Percentiles rank a stretch among this genome's conserved stretches.
These are phyloP conservation scores for Avena atlantica DNA, from an alignment of 176 grass and related monocot species.

Conservation along the genomic window DNA sequence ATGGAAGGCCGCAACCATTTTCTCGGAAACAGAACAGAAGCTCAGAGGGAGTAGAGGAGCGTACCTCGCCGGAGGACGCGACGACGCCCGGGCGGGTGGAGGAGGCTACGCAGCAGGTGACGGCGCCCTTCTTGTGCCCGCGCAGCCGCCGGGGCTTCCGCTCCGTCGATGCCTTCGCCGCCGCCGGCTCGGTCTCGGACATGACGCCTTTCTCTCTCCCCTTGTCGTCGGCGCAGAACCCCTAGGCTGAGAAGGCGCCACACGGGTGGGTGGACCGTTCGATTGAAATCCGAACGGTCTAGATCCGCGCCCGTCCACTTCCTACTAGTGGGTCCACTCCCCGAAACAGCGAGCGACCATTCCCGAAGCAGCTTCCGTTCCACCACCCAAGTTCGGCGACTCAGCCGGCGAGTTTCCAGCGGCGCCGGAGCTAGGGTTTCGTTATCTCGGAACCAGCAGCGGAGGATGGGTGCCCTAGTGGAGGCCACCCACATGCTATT, in stretches of 20 bases:
- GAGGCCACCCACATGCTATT: background rate
- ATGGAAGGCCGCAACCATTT: background rate
- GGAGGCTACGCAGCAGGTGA: constrained; percentile 81
- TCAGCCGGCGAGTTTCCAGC: background rate
- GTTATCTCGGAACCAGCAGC: background rate
- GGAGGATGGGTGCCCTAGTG: background rate
- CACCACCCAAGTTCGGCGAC: background rate
- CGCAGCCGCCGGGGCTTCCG: constrained; percentile 62
- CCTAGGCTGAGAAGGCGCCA: background rate
- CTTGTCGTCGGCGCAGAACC: background rate
- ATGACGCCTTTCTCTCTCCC: constrained; percentile 23
- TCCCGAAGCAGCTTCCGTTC: background rate
- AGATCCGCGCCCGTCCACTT: background rate
- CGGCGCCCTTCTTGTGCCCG: constrained; percentile 72
- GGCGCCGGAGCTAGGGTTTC: background rate
- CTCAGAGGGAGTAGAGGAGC: constrained; percentile 11
- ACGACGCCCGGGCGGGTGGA: constrained; percentile 67
- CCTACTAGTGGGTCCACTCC: background rate
- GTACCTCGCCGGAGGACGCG: constrained; percentile 82
- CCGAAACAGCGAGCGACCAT: background rate
- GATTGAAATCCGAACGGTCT: constrained; percentile 19
- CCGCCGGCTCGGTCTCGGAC: constrained; percentile 36
- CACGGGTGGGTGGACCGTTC: background rate
- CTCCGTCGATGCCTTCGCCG: background rate
- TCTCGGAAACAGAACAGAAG: background rate